These are phyloP conservation scores for Cordyceps cicadae DNA, from an alignment of 2,329 filamentous ascomycete genomes.

Conservation along the genomic window DNA sequence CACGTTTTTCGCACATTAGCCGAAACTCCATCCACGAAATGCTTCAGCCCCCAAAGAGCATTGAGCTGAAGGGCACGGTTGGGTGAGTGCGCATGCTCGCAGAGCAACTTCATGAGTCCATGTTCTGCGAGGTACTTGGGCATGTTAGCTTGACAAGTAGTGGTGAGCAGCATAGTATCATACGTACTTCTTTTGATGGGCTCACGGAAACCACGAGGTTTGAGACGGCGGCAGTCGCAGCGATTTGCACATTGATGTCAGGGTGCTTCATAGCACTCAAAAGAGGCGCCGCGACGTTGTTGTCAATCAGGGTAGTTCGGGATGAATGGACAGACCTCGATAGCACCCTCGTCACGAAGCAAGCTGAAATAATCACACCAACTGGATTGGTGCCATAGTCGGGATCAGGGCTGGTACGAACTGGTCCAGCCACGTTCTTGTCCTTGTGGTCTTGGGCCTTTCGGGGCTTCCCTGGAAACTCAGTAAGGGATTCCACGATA, in stretches of 20 bases:
- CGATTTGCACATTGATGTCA: slow-evolving; percentile 73
- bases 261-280: slow-evolving; percentile 66
- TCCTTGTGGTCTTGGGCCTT: slow-evolving; percentile 34
- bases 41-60: slow-evolving; percentile 89
- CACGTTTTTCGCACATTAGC: slow-evolving; percentile 68
- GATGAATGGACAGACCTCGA: slow-evolving; percentile 78
- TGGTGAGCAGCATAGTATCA: background rate
- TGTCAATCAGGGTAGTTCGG: slow-evolving; percentile 79
- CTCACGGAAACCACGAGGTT: slow-evolving; percentile 86
- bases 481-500: slow-evolving; percentile 69
- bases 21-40: slow-evolving; percentile 67
- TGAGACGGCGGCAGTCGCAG: slow-evolving; percentile 73
- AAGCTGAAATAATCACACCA: slow-evolving; percentile 74
- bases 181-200: slow-evolving; percentile 75
- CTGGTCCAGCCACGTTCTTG: slow-evolving; percentile 27
- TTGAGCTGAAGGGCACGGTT: slow-evolving; percentile 75
- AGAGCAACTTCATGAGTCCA: slow-evolving; percentile 68
- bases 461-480: slow-evolving; percentile 45
- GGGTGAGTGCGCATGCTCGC: slow-evolving; percentile 73
- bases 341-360: slow-evolving; percentile 70
- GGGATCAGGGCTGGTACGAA: slow-evolving; percentile 23
- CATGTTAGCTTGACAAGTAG: slow-evolving; percentile 15
- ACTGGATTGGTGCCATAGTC: slow-evolving; percentile 66
- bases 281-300: slow-evolving; percentile 69
- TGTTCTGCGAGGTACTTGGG: slow-evolving; percentile 60